Evolutionary conservation across 164 flowering plant genomes (phyloP).

Genomic region (Platanus orientalis): DNA sequence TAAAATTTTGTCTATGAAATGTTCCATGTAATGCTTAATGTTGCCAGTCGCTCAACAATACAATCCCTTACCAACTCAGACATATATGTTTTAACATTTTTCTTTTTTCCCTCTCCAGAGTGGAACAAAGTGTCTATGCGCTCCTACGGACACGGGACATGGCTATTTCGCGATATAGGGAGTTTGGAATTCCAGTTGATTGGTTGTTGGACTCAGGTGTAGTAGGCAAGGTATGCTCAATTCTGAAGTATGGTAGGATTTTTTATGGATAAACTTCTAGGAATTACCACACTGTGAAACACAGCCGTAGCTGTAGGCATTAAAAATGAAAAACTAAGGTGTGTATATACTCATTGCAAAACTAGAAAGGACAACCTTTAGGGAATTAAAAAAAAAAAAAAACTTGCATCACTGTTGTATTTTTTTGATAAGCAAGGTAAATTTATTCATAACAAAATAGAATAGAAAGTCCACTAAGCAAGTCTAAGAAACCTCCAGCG

Average conservation of each 20-base stretch:
- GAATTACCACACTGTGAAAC: not conserved
- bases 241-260: not conserved
- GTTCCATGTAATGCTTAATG: not conserved
- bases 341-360: no score
- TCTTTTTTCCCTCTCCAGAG: conserved; percentile 37
- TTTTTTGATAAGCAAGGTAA: not conserved
- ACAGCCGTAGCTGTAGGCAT: not conserved
- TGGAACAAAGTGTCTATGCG: conserved; percentile 91
- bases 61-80: not conserved
- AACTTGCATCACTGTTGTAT: no score
- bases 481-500: no score
- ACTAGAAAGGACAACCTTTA: no score
- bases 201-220: conserved; percentile 88
- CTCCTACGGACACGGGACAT: conserved; percentile 85
- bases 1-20: not conserved
- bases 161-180: conserved; percentile 83
- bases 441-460: not conserved
- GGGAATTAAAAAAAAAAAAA: no score
- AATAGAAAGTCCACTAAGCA: not conserved
- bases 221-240: conserved; percentile 76
- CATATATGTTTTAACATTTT: not conserved
- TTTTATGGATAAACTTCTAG: not conserved
- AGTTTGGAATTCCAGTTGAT: conserved; percentile 85
- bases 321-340: no score
- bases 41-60: not conserved